Evolutionary conservation across 257 asterid species (phyloP).

Genomic region (Solanum arcanum): DNA sequence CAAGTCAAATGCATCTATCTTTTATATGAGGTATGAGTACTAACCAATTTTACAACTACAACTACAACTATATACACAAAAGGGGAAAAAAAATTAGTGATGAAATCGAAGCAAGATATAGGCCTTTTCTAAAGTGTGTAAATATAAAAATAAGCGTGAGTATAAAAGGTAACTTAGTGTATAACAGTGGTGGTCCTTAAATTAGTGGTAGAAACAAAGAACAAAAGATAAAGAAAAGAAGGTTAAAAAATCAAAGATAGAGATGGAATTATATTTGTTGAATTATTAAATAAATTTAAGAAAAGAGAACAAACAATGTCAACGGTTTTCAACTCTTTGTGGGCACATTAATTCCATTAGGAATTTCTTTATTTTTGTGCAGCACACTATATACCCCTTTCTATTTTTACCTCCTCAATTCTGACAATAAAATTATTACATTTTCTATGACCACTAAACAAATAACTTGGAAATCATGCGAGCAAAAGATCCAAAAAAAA

Average conservation of each 20-base stretch:
- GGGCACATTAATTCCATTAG: conserved; percentile 4
- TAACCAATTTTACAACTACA: not conserved
- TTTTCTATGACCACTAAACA: not conserved
- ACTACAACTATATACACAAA: not conserved
- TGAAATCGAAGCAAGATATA: conserved; percentile 12
- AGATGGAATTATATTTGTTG: not conserved
- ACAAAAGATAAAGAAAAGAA: conserved; percentile 8
- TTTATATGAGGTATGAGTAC: not conserved
- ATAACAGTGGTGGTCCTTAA: conserved; percentile 61
- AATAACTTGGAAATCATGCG: not conserved
- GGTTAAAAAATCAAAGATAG: not conserved
- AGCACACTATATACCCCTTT: conserved; percentile 1
- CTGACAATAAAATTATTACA: not conserved
- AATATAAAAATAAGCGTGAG: conserved; percentile 32
- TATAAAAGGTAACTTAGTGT: conserved; percentile 17
- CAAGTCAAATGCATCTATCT: not conserved
- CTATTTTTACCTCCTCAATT: not conserved
- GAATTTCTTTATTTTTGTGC: conserved; percentile 33
- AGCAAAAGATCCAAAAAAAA: not conserved
- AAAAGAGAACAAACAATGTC: conserved; percentile 31
- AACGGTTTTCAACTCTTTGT: conserved; percentile 25
- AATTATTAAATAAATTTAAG: not conserved
- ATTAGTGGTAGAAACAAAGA: conserved; percentile 13
- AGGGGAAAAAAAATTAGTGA: not conserved
- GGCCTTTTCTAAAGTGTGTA: conserved; percentile 22